Evolutionary conservation across 768 basidiomycete species (phyloP), one percentile per base, ranked within the genome.

Genomic region (Naganishia onofrii): DNA sequence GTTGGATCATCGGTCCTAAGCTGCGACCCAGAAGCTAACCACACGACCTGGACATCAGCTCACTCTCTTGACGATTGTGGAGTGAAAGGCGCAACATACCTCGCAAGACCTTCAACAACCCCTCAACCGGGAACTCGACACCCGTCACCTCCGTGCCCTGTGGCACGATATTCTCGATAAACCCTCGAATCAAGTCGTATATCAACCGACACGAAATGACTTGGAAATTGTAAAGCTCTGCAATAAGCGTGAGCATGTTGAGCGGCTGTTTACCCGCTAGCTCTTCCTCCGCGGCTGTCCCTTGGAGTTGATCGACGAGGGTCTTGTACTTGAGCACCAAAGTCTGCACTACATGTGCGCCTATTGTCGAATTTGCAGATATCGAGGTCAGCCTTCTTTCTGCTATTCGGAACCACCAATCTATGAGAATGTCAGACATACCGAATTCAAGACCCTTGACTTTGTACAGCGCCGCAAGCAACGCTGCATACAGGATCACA

Each of bases 211-310:
- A 92, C 2, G 91, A 91, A 66, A 98, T 86, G 28, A 97, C 91
- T 82, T 93, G 91, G 77, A 97, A 93, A 78, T 97, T 97, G 83
- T 97, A 98, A 23, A 99, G 83, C 78, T 97, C 93, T 1, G 92
- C 90, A 26, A 97, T 82, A 28, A 98, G 85, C 0, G 91, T 87
- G 51, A 95, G 85, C 38, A 99, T 82, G 78, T 99, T 98, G 12
- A 90, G 88, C 73, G 88, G 88, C 77, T 95, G 92, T 81, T 98
- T 99, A 34, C 92, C 91, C 7, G 82, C 79, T 81, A 83, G 76
- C 26, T 75, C 74, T 1, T 77, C 72, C 26, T 60, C 64, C 19
- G 75, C 57, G 19, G 29, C 28, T 15, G 19, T 71, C 38, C 44
- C 63, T 28, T 53, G 38, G 21, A 58, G 31, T 60, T 23, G 54